phyloP scores from a whole-genome alignment of 2,329 filamentous ascomycete species.

The Monosporascus sp. region DNA sequence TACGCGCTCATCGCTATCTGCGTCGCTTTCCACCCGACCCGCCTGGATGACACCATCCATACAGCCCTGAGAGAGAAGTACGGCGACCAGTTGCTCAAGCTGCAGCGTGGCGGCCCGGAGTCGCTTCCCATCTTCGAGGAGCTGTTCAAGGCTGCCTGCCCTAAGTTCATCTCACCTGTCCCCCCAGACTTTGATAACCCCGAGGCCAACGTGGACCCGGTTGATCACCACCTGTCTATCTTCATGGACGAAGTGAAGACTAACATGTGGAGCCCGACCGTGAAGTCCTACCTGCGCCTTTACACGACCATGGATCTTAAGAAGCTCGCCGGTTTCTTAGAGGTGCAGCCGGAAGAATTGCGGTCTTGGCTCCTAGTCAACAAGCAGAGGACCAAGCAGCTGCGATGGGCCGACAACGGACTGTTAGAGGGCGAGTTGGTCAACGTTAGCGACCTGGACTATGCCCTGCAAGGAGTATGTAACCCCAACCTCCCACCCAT shows the following conservation, averaged over 20 bases:
- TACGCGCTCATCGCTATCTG: conserved; percentile 98
- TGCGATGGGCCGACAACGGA: conserved; percentile 86
- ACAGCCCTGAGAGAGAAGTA: conserved; percentile 97
- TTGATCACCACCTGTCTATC: conserved; percentile 93
- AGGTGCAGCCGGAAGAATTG: conserved; percentile 93
- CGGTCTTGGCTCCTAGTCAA: conserved; percentile 92
- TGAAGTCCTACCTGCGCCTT: conserved; percentile 97
- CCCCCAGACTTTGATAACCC: conserved; percentile 98
- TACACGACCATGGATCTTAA: conserved; percentile 99
- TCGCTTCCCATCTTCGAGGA: conserved; percentile 96
- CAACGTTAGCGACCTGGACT: conserved; percentile 93
- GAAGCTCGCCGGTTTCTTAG: conserved; percentile 95
- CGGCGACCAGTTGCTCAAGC: conserved; percentile 92
- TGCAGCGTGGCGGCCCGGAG: conserved; percentile 94
- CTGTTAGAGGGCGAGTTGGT: conserved; percentile 88
- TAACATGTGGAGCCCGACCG: conserved; percentile 95
- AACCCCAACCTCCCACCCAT: conserved; percentile 3
- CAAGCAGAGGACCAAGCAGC: conserved; percentile 97
- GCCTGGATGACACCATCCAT: conserved; percentile 98
- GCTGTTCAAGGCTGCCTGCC: conserved; percentile 95
- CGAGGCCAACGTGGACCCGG: conserved; percentile 88
- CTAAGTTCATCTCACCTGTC: conserved; percentile 98
- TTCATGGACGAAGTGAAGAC: conserved; percentile 99
- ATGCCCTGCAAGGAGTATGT: conserved; percentile 88
- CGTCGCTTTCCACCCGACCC: conserved; percentile 93